Base-by-base conservation (phyloP, 177 flowering plant genomes). In the Vitis hybrid region DNA sequence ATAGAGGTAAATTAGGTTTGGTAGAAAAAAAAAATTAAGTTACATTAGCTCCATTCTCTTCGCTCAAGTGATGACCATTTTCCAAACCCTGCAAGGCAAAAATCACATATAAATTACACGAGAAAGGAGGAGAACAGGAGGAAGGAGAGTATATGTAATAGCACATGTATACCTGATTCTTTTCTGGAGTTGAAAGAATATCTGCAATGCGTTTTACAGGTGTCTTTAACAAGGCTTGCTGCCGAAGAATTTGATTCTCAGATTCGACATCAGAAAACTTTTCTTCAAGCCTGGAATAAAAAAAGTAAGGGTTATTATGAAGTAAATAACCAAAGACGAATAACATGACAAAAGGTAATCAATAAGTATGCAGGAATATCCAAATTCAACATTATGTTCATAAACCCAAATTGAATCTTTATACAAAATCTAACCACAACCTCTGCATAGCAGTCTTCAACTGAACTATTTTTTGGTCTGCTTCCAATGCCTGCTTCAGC, bases 401-500 rank as follows among this genome's bases (percentile, higher is more conserved):
- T 53, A 53, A 33, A 62, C 45, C 9, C 45, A 62, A 14, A 0
- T 51, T 64, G 15, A 29, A 19, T 53, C 56, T 64, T 12, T 64
- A 29, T 13, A 45, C 16, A 26, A 39, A 9, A 8, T 26, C 4
- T 10, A 51, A 63, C 11, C 29, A 70, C 61, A 69, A 93, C 99
- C 97, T 92, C 61, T 90, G 92, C 90, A 88, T 86, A 69, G 80
- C 72, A 64, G 88, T 90, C 88, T 96, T 96, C 79, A 96, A 75
- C 72, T 89, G 79, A 76, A 92, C 77, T 53, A 93, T 84, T 77
- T 87, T 86, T 19, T 90, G 74, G 72, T 96, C 99, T 39, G 98
- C 95, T 22, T 93, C 98, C 79, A 83, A 60, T 66, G 94, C 97
- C 72, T 88, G 94, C 83, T 90, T 91, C 72, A 86, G 81, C 78